Evolutionary conservation across 805 yeast genomes (phyloP).

Genomic region (Saturnispora besseyi): DNA sequence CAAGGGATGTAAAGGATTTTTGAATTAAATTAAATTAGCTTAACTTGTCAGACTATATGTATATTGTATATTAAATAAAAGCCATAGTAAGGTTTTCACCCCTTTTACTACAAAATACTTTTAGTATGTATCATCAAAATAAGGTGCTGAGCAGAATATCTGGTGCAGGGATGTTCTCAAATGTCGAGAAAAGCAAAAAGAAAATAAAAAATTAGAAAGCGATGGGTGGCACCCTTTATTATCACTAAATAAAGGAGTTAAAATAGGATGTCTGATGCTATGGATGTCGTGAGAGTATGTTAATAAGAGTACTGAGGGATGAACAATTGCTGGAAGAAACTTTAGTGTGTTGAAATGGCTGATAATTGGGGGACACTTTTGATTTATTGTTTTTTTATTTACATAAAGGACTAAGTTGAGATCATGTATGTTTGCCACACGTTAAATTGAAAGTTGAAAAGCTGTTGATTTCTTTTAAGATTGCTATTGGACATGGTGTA

Average conservation of each 20-base stretch:
- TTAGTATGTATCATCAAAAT: background rate
- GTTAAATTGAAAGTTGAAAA: background rate
- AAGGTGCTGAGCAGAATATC: background rate
- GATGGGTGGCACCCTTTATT: background rate
- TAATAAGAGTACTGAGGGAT: background rate
- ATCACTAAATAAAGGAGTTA: background rate
- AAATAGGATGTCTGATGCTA: conserved; percentile 42
- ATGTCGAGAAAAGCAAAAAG: conserved; percentile 1
- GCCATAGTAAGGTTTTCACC: no score
- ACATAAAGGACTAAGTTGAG: background rate
- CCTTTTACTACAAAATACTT: no score
- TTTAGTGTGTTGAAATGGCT: no score
- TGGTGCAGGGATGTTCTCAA: background rate
- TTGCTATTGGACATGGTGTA: background rate
- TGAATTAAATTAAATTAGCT: conserved; percentile 40
- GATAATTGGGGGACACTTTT: background rate
- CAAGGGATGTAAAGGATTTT: conserved; percentile 83
- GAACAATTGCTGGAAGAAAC: background rate
- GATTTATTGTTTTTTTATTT: background rate
- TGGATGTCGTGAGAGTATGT: conserved; percentile 56
- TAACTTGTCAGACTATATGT: background rate
- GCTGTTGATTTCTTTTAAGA: background rate
- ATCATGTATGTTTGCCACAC: background rate
- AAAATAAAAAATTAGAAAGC: background rate
- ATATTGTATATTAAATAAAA: background rate